A percentile compares a stretch with the other conserved stretches of the same genome.
Evolutionary conservation across 129 eudicot genomes (phyloP).

Genomic region (Dittrichia graveolens): DNA sequence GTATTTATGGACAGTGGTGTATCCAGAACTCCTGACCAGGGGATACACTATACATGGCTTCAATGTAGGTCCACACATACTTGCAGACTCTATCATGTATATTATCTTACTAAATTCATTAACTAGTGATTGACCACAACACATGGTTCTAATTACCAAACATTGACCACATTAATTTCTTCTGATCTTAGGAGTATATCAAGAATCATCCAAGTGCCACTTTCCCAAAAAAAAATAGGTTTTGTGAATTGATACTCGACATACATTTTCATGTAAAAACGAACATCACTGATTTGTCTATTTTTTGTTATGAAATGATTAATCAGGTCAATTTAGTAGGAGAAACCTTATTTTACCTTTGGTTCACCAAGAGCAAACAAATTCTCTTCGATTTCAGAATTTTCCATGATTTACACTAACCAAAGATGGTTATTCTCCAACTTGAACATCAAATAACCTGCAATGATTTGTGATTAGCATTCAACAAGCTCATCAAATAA

Average conservation of each 20-base stretch:
- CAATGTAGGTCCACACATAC: conserved; percentile 10
- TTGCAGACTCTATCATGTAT: neutral
- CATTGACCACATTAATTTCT: neutral
- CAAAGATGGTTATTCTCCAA: conserved; percentile 7
- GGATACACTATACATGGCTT: conserved; percentile 14
- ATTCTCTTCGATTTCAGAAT: conserved; percentile 77
- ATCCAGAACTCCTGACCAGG: too few species aligned
- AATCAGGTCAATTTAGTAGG: neutral
- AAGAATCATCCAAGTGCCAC: conserved; percentile 5
- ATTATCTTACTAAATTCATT: conserved; percentile 8
- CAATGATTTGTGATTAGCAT: conserved; percentile 29
- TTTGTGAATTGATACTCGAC: neutral
- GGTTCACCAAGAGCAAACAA: conserved; percentile 85
- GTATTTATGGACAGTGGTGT: too few species aligned
- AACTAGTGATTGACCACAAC: conserved; percentile 6
- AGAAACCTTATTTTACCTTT: conserved; percentile 51
- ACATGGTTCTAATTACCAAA: neutral
- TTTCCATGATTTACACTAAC: conserved; percentile 60
- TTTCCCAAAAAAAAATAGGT: neutral
- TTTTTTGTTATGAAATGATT: neutral
- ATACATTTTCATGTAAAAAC: neutral
- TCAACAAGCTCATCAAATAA: conserved; percentile 18
- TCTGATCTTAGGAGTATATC: neutral
- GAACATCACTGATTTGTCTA: neutral
- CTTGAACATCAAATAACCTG: conserved; percentile 31